Evolutionary conservation across 1,284 basidiomycete species (phyloP), one percentile per base, ranked within the genome.

Genomic region (Wolfiporia cocos): DNA sequence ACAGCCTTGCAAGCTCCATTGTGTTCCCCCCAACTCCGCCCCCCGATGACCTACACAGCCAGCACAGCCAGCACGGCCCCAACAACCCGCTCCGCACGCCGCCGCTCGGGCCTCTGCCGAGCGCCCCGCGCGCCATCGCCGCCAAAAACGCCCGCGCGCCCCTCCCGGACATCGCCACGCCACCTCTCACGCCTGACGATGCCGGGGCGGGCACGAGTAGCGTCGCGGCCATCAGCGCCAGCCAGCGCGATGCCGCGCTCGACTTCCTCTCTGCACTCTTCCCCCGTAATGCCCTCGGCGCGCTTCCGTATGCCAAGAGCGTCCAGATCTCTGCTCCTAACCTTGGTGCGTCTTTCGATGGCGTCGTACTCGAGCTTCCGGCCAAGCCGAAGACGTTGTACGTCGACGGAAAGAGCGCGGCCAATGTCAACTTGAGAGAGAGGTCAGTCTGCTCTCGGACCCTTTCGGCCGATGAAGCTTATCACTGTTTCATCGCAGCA

Each of bases 381-480:
- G 78, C 73, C 41, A 69, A 74, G 48, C 65, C 76, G 26, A 85
- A 77, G 66, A 87, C 83, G 14, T 67, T 90, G 30, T 90, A 88
- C 54, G 81, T 90, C 39, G 81, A 88, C 55, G 84, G 84, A 49
- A 86, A 87, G 68, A 83, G 78, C 52, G 83, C 86, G 26, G 76
- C 81, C 45, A 72, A 76, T 19, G 79, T 89, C 52, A 81, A 77
- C 59, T 68, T 90, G 31, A 73, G 86, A 52, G 87, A 90, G 70
- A 89, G 86, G 86, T 87, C 49, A 31, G 66, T 46, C 17, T 23
- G 9, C 11, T 26, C 5, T 3, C 10, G 18, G 55, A 30, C 21
- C 26, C 14, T 39, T 47, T 31, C 20, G 4, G 15, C 17, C 39
- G 47, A 15, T 49, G 26, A 6, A 29, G 6, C 20, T 33, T 18